Evolutionary conservation across 1,139 yeast genomes (phyloP).

Genomic region (Kodamaea ohmeri): DNA sequence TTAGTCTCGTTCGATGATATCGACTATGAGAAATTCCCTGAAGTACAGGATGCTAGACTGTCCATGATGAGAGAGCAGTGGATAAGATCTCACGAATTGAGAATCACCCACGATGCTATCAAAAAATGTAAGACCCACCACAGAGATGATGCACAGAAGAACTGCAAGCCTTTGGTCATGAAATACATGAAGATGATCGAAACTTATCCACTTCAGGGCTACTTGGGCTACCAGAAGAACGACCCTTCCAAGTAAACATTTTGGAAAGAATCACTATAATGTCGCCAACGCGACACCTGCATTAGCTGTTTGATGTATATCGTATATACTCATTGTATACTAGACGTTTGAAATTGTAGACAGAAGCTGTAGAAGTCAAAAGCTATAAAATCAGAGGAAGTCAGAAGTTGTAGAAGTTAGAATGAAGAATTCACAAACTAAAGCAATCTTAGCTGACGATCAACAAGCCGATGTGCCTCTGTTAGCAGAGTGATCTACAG

Average conservation of each 20-base stretch:
- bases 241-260: conserved; percentile 64
- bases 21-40: conserved; percentile 64
- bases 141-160: conserved; percentile 72
- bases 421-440: background rate
- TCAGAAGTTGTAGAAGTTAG: background rate
- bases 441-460: too few species aligned
- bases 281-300: conserved; percentile 4
- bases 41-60: conserved; percentile 70
- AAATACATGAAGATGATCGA: conserved; percentile 78
- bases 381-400: background rate
- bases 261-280: background rate
- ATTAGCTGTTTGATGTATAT: conserved; percentile 5
- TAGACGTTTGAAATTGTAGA: conserved; percentile 1
- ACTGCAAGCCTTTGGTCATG: conserved; percentile 60
- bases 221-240: conserved; percentile 79
- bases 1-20: conserved; percentile 82
- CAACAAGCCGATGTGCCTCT: too few species aligned
- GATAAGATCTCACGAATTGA: conserved; percentile 67
- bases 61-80: conserved; percentile 79
- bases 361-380: too few species aligned
- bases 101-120: conserved; percentile 69
- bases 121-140: conserved; percentile 76
- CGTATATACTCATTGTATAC: conserved; percentile 6
- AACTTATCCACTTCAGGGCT: conserved; percentile 64
- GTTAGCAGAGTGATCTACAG: too few species aligned